phyloP scores from a whole-genome alignment of 106 monocot species.

The Ottelia alismoides region DNA sequence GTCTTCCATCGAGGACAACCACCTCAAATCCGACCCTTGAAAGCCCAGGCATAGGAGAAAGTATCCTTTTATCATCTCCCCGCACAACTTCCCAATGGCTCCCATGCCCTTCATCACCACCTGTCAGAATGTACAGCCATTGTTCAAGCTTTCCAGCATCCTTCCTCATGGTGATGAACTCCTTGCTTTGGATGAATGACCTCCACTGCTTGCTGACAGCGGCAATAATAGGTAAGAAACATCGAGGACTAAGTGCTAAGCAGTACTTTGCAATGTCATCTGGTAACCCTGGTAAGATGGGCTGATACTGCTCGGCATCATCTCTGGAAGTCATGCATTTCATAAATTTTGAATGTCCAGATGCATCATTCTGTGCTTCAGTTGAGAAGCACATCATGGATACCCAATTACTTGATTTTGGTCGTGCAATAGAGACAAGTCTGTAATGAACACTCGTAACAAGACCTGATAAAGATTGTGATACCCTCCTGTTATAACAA shows the following conservation, averaged over 20 bases:
- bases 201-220: slow-evolving; percentile 75
- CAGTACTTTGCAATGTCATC: slow-evolving; percentile 81
- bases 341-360: no score
- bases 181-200: slow-evolving; percentile 66
- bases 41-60: slow-evolving; percentile 85
- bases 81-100: slow-evolving; percentile 67
- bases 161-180: slow-evolving; percentile 51
- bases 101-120: slow-evolving; percentile 39
- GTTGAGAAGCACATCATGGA: no score
- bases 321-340: no score
- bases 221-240: slow-evolving; percentile 43
- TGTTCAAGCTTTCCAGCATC: slow-evolving; percentile 70
- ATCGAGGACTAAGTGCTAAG: slow-evolving; percentile 62
- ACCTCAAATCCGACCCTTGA: slow-evolving; percentile 62
- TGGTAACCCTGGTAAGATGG: slow-evolving; percentile 72
- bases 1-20: slow-evolving; percentile 56
- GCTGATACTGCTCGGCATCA: no score
- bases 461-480: no score
- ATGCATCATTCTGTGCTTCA: no score
- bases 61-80: slow-evolving; percentile 9
- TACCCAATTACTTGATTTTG: no score
- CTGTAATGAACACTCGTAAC: no score
- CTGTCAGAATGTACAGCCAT: slow-evolving; percentile 69
- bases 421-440: no score
- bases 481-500: no score